Percentiles rank a stretch among this genome's conserved stretches.
These are phyloP conservation scores for Cercospora brassicicola DNA, from an alignment of 2,329 filamentous ascomycete genomes.

Conservation along the genomic window DNA sequence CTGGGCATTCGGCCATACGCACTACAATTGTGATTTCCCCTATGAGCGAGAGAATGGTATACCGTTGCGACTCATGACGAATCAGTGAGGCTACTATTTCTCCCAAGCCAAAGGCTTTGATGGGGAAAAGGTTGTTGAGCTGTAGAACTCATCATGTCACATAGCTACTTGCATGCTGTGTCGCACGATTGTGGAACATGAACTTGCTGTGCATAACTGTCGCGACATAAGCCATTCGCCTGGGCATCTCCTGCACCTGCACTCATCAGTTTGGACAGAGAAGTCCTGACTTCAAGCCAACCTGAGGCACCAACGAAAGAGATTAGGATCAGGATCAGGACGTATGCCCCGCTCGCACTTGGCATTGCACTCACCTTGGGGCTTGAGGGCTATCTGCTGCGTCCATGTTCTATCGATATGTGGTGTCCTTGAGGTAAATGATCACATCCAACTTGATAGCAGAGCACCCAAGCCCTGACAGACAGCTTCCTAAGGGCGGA, in stretches of 20 bases:
- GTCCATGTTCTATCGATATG: too few species aligned
- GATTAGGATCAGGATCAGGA: too few species aligned
- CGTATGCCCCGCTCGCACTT: too few species aligned
- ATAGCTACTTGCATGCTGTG: not conserved
- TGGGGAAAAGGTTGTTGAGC: constrained; percentile 10
- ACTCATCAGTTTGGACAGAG: too few species aligned
- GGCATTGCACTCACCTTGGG: too few species aligned
- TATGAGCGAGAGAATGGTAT: not conserved
- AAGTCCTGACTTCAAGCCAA: too few species aligned
- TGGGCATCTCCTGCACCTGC: too few species aligned
- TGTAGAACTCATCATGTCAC: not conserved
- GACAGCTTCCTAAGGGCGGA: not conserved
- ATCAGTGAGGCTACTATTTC: constrained; percentile 22
- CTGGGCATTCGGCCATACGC: constrained; percentile 24
- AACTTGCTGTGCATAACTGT: too few species aligned
- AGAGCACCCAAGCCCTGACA: not conserved
- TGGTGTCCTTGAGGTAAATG: not conserved
- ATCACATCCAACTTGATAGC: not conserved
- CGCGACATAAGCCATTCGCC: too few species aligned
- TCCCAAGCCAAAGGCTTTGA: constrained; percentile 13
- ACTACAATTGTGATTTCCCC: constrained; percentile 22
- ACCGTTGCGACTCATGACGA: constrained; percentile 14
- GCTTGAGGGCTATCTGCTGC: too few species aligned
- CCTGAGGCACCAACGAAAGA: too few species aligned
- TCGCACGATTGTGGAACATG: too few species aligned